Evolutionary conservation across 139 green algal genomes (phyloP).

Genomic region (Chlorella ohadii): DNA sequence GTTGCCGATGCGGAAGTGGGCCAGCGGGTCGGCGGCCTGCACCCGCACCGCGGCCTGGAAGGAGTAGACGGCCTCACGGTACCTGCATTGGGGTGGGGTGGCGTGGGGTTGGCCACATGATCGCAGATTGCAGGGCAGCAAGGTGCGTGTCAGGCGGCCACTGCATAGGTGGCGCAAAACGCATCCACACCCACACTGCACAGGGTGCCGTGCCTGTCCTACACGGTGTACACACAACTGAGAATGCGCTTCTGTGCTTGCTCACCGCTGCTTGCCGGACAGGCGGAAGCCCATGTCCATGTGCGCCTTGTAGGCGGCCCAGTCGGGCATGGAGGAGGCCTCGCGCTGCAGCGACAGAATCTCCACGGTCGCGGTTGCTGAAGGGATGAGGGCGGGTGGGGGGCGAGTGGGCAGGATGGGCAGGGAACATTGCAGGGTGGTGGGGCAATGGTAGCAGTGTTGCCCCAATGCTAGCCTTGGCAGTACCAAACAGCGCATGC

Average conservation of each 20-base stretch:
- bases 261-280: not conserved
- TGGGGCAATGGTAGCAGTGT: no score
- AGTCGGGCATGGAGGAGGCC: conserved; percentile 38
- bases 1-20: conserved; percentile 74
- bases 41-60: conserved; percentile 57
- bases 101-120: no score
- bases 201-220: no score
- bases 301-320: conserved; percentile 58
- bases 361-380: not conserved
- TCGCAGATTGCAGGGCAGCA: no score
- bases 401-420: not conserved
- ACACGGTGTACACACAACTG: no score
- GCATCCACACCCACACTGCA: no score
- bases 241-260: no score
- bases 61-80: conserved; percentile 46
- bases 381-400: not conserved
- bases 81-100: conserved; percentile 23
- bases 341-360: conserved; percentile 32
- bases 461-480: no score
- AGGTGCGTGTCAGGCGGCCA: no score
- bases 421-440: no score
- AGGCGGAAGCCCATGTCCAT: conserved; percentile 75
- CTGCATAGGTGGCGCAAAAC: no score
- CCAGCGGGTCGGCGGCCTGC: conserved; percentile 55
- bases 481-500: no score